Conservation (phyloP, 2,329 filamentous ascomycete species). For the Exophiala alcalophila region DNA sequence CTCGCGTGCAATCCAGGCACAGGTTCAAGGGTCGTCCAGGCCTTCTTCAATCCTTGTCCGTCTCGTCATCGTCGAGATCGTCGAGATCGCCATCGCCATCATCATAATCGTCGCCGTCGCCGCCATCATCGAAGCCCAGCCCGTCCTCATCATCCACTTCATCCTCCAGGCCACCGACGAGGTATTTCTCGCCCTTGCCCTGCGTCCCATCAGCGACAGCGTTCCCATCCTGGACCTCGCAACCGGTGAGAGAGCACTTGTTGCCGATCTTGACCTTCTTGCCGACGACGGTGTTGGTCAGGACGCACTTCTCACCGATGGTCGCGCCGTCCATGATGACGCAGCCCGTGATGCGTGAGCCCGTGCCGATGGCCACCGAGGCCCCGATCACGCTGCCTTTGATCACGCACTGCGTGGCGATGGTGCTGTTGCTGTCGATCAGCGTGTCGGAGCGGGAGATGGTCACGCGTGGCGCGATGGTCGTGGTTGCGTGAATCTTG, state of each 20-base stretch:
- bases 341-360: constrained; percentile 83
- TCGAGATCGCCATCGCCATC: constrained; percentile 11
- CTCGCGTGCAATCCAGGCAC: too few relatives aligned
- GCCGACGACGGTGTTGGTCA: constrained; percentile 85
- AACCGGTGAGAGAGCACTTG: constrained; percentile 75
- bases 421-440: constrained; percentile 81
- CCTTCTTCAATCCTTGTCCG: too few relatives aligned
- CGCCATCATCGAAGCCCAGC: constrained; percentile 32
- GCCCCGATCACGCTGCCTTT: constrained; percentile 88
- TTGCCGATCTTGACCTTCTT: constrained; percentile 79
- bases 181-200: constrained; percentile 60
- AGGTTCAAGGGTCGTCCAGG: too few relatives aligned
- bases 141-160: constrained; percentile 36
- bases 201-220: constrained; percentile 75
- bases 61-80: too few relatives aligned
- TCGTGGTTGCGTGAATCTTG: constrained; percentile 80
- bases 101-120: constrained; percentile 21
- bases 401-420: constrained; percentile 86
- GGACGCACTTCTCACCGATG: constrained; percentile 76
- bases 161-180: constrained; percentile 49
- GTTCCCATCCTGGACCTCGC: constrained; percentile 84
- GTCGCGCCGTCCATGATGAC: constrained; percentile 89
- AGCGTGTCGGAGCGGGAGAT: constrained; percentile 79
- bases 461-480: constrained; percentile 74
- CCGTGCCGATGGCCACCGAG: constrained; percentile 79